Evolutionary conservation across 352 stramenopile genomes (phyloP), one percentile per base, ranked within the genome.

Genomic region (Pythium folliculosum): DNA sequence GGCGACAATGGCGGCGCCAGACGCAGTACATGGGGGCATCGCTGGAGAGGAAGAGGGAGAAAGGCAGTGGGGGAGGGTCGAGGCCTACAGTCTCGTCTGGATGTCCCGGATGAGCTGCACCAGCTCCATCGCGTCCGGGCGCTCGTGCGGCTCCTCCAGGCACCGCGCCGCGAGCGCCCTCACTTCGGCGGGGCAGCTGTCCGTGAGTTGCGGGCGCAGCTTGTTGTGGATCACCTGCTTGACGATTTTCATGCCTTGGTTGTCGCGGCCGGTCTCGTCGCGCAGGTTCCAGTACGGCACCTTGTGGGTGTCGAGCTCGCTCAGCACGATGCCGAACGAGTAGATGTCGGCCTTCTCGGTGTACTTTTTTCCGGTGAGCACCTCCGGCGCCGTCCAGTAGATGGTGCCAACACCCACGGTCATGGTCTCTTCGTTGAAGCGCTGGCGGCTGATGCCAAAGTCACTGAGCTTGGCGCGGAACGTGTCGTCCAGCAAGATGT

Each of bases 201-300:
- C 30, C 19, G 75, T 77, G 50, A 95, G 89, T 50, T 84, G 81
- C 37, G 85, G 85, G n/a, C 83, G 81, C 51, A 93, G 49, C 32
- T 81, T 78, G 38, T 88, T 73, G 65, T 80, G 71, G 62, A 91
- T 90, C 59, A 95, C 87, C 73, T 91, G 86, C 65, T 94, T 81
- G 57, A 93, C 81, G 54, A 95, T 89, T 71, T 92, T 91, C 82
- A 93, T 94, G 17, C 80, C 80, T 63, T 92, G 84, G 48, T 94
- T 68, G 61, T 91, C 88, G 66, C 89, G 89, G 52, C 82, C 83
- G 4, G 78, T 70, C 17, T 82, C 80, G 71, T 92, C 85, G 21
- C 78, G 77, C 63, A 90, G 80, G 80, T 95, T 84, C 56, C 83
- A 88, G 73, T 92, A 95, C 67, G 87, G 87, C 58, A 94, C 81